These are phyloP conservation scores for Sicyos baderoa DNA, from an alignment of 306 rosid genomes.

Conservation along the genomic window DNA sequence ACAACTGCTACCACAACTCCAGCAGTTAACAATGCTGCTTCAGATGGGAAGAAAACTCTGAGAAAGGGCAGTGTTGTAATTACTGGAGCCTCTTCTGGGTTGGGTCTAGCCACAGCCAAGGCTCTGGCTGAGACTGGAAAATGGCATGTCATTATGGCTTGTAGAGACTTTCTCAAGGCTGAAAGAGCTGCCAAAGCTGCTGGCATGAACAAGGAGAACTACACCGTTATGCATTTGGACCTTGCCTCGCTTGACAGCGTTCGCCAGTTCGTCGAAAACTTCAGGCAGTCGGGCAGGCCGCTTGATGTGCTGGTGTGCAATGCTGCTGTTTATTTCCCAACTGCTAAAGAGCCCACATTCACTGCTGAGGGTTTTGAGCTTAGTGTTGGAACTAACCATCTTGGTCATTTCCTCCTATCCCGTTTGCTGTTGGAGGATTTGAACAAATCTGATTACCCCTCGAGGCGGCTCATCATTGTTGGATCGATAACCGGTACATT, in stretches of 20 bases:
- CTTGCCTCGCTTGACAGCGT: conserved; percentile 90
- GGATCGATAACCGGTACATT: conserved; percentile 89
- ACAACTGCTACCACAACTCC: conserved; percentile 54
- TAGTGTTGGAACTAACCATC: conserved; percentile 94
- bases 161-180: conserved; percentile 96
- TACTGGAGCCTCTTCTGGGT: conserved; percentile 96
- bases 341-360: conserved; percentile 84
- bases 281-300: conserved; percentile 51
- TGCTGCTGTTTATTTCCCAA: conserved; percentile 91
- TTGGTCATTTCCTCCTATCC: conserved; percentile 89
- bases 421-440: conserved; percentile 71
- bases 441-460: conserved; percentile 79
- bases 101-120: conserved; percentile 93
- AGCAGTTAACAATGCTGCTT: conserved; percentile 38
- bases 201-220: conserved; percentile 73
- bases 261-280: conserved; percentile 77
- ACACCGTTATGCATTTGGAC: conserved; percentile 87
- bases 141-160: conserved; percentile 96
- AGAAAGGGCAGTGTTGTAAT: conserved; percentile 78
- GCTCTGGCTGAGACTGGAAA: conserved; percentile 91
- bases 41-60: conserved; percentile 85
- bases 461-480: conserved; percentile 74
- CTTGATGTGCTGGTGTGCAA: conserved; percentile 87
- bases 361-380: conserved; percentile 93
- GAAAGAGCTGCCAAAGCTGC: conserved; percentile 92